Percentiles rank a stretch among this genome's conserved stretches.
Conservation (phyloP, 768 basidiomycete genomes). For the Collybiopsis luxurians region DNA sequence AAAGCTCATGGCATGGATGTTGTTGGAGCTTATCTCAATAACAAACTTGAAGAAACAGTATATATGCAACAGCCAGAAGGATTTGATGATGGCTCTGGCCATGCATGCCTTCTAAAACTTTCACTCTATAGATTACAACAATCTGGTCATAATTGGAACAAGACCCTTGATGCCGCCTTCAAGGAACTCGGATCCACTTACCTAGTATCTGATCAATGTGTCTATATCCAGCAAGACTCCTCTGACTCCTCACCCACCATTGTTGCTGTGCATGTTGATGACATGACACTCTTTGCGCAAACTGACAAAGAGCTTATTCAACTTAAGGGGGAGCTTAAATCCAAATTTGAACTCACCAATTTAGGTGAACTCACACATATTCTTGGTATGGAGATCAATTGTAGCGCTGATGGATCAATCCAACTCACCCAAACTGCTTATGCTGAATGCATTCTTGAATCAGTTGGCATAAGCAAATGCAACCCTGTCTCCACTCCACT, state of each 20-base stretch:
- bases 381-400: constrained; percentile 21
- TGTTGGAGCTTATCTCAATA: no score
- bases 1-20: constrained; percentile 41
- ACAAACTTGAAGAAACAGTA: constrained; percentile 25
- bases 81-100: constrained; percentile 11
- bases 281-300: constrained; percentile 14
- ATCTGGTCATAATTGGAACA: constrained; percentile 25
- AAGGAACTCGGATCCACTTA: constrained; percentile 12
- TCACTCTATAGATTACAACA: constrained; percentile 28
- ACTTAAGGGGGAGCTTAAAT: constrained; percentile 13
- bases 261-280: no score
- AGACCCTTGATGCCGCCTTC: constrained; percentile 15
- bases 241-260: no score
- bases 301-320: neutral
- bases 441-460: constrained; percentile 11
- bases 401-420: constrained; percentile 8
- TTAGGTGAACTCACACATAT: constrained; percentile 14
- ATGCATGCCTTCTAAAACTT: constrained; percentile 3
- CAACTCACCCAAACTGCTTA: constrained; percentile 16
- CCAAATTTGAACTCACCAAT: constrained; percentile 13
- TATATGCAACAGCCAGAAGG: constrained; percentile 33
- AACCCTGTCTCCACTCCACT: constrained; percentile 15
- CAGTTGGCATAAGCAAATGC: constrained; percentile 13
- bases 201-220: constrained; percentile 15
- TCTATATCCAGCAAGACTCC: no score